These are phyloP conservation scores for Arctium minus DNA, from an alignment of 129 eudicot genomes.

Conservation along the genomic window DNA sequence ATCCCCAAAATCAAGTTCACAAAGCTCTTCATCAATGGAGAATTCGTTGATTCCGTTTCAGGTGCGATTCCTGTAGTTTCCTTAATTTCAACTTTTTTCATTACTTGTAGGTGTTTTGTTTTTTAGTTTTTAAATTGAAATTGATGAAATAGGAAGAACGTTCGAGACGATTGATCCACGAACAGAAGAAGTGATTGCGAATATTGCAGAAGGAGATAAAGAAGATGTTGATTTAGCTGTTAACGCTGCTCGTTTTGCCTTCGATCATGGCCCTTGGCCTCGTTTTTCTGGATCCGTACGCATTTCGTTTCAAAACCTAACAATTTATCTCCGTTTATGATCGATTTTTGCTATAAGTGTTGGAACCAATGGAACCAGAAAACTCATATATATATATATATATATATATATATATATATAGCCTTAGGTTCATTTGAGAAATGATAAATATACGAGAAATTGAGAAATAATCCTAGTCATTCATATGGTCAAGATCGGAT, in stretches of 20 bases:
- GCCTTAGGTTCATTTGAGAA: no score
- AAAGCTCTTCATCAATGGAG: conserved; percentile 82
- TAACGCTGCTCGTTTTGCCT: conserved; percentile 83
- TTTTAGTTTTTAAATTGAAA: not conserved
- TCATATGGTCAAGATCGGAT: no score
- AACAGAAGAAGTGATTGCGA: conserved; percentile 62
- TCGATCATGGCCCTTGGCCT: conserved; percentile 98
- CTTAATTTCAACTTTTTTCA: not conserved
- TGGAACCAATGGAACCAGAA: no score
- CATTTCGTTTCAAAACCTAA: not conserved
- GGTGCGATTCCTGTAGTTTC: conserved; percentile 28
- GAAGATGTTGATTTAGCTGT: conserved; percentile 89
- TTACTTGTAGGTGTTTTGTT: not conserved
- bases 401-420: no score
- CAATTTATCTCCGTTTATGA: not conserved
- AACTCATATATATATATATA: no score
- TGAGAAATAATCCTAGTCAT: no score
- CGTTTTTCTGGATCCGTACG: conserved; percentile 64
- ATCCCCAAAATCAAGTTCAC: conserved; percentile 71
- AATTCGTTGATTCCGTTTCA: conserved; percentile 71
- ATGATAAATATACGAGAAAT: no score
- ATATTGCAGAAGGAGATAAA: conserved; percentile 61
- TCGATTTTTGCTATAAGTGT: not conserved
- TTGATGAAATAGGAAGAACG: conserved; percentile 50
- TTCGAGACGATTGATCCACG: conserved; percentile 88